These are phyloP conservation scores for Bathelium albidoporum DNA, from an alignment of 495 filamentous ascomycete species.

Conservation along the genomic window DNA sequence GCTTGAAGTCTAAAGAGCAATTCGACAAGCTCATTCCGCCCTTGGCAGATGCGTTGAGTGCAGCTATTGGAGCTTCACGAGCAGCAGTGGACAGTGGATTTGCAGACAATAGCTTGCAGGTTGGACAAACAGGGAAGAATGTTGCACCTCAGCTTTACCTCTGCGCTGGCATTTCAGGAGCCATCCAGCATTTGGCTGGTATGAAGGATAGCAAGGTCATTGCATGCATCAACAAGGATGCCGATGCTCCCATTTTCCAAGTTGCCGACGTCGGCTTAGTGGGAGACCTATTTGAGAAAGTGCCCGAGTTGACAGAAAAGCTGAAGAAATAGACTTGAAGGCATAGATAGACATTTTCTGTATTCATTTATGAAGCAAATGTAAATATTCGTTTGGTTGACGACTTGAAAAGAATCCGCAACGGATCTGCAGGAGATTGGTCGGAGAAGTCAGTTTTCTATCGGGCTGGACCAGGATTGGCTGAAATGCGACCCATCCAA, in stretches of 20 bases:
- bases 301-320: conserved; percentile 95
- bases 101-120: conserved; percentile 97
- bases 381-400: too few species aligned
- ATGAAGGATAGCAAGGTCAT: conserved; percentile 99
- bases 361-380: not conserved
- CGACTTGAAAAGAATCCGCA: not conserved
- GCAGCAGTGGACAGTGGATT: conserved; percentile 96
- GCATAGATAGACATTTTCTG: not conserved
- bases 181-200: conserved; percentile 95
- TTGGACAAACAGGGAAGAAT: conserved; percentile 97
- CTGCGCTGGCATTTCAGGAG: conserved; percentile 89
- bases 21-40: conserved; percentile 89
- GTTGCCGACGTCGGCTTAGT: conserved; percentile 92
- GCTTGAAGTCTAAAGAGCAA: conserved; percentile 92
- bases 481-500: not conserved
- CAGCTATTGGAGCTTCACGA: conserved; percentile 86
- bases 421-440: not conserved
- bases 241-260: conserved; percentile 96
- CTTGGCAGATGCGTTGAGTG: conserved; percentile 81
- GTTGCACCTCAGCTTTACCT: conserved; percentile 93
- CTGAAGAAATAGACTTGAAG: conserved; percentile 40
- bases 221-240: conserved; percentile 96
- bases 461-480: not conserved
- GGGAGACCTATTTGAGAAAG: conserved; percentile 89
- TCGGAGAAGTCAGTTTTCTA: not conserved